Base-by-base conservation (phyloP, 768 basidiomycete genomes). In the Boletus pseudopeckii region DNA sequence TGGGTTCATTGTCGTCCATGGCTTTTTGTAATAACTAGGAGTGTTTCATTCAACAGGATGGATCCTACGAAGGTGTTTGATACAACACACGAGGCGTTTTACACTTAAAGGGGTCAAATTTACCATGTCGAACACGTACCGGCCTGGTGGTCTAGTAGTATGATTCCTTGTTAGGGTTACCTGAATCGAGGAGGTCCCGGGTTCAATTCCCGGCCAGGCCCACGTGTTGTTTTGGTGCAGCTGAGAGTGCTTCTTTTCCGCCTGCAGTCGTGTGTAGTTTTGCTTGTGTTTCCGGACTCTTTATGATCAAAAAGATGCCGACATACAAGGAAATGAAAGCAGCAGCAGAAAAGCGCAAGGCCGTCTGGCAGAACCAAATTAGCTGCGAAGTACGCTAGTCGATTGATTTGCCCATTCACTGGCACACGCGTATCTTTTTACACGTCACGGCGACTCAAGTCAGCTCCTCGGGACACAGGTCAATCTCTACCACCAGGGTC, bases 161-260 rank as follows among this genome's bases (percentile, higher is more conserved):
- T 80, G 80, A 81, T 80, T 80, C 80, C 77, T 80, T 77, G 77
- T 81, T 80, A 76, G 79, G 79, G 79, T 53, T 54, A 26, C 45
- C 38, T 7, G 39, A 56, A 26, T 63, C 71, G 84, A 85, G 85
- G 85, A 87, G 86, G 86, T 86, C 84, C 84, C 80, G 84, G 85
- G 86, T 87, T 88, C 85, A 86, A 87, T 86, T 86, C 85, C 84
- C 84, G 80, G 84, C 80, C 77, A 84, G 83, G 85, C 83, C 84
- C 62, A 2, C 26, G 5, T 15, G 34, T 46, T 48, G 24, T 57
- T 52, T 54, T 67, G 58, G 54, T 47, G 18, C 8, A 4, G 5
- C 20, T 24, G 10, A 41, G 30, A 24, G 3, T 33, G 28, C 30
- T 10, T 30, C 30, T 0, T 38, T 48, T 28, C 48, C n/a, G n/a